Evolutionary conservation across 2,329 filamentous ascomycete species (phyloP), one percentile per base, ranked within the genome.

Genomic region (Cercospora citrullina): DNA sequence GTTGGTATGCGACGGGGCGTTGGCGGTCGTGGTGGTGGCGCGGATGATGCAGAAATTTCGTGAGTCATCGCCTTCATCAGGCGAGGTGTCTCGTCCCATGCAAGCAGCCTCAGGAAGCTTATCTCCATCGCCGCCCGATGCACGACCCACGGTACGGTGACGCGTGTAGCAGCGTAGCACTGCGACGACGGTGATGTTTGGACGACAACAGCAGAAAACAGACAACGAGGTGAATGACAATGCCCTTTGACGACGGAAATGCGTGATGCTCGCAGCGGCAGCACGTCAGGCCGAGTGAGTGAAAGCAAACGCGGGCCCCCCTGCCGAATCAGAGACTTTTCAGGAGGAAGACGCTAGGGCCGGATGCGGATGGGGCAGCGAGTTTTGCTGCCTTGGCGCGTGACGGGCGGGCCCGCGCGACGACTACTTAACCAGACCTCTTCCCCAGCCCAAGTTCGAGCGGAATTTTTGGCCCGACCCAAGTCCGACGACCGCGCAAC

Each of bases 401-500:
- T n/a, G 23, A 26, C 28, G 42, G 61, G 5, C 45, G 23, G 26
- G 14, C 48, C 53, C 61, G 45, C 18, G 61, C 33, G 26, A 55
- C 39, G 28, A 63, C 23, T 63, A 63, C 45, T 55, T 63, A 63
- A 63, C 4, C 18, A 30, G 23, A 26, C 42, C 45, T 23, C 26
- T 48, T 55, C 61, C 61, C 61, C 61, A 23, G 30, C 61, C n/a
- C 16, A 55, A 23, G 21, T 16, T 26, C 8, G 23, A 23, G n/a
- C 61, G 61, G 62, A 39, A 14, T 58, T 39, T 28, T 58, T 14
- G 45, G 16, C 53, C 21, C 48, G 48, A 53, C 30, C 21, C 48
- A 57, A 64, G 62, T 42, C 62, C 48, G 62, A 64, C 62, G 62
- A 64, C 48, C 36, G 53, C 53, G 53, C 59, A 61, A 64, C 48